Base-by-base conservation (phyloP, 352 stramenopile genomes). In the Pythium phragmitis region DNA sequence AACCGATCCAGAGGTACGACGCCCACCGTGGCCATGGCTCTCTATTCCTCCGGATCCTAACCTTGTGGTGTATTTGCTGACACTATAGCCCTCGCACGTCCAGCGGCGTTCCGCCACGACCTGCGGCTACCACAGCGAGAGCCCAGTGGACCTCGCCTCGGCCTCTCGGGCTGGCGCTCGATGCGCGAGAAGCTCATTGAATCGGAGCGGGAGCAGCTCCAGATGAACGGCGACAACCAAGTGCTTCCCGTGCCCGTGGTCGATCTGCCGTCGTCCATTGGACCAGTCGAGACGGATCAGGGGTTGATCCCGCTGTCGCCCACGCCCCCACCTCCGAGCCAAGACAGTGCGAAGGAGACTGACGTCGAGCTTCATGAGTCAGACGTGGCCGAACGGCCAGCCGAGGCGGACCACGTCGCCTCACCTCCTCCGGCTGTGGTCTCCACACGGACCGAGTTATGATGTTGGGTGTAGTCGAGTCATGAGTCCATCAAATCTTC, bases 151-250 rank as follows among this genome's bases (percentile, higher is more conserved):
- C 76, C 74, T 28, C 72, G 69, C n/a, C 68, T 87, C 19, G 68
- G 63, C 28, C 70, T 87, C 28, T 69, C 59, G 0, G 78, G 78
- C 48, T 87, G 78, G 78, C 80, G 70, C 43, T 81, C 78, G 26
- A 73, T 85, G 57, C 72, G 73, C 9, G 74, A 85, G 65, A 83
- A 85, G 33, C 78, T 87, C 23, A 87, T 87, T 41, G 67, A 82
- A 42, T 62, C 55, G 0, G 71, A 77, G 61, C 58, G 54, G 19
- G 57, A 53, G 23, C 34, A 57, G 34, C 47, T 71, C 2, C 28
- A 63, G 41, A 5, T 21, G 39, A 41, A 4, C 19, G 19, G 48
- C 13, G 23, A 58, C 30, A 37, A 45, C 51, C 28, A 51, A 23
- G 47, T 37, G n/a, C 47, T 42, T 33, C 43, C 33, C 0, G n/a